These are phyloP conservation scores for Salix viminalis DNA, from an alignment of 345 rosid species.

Conservation along the genomic window DNA sequence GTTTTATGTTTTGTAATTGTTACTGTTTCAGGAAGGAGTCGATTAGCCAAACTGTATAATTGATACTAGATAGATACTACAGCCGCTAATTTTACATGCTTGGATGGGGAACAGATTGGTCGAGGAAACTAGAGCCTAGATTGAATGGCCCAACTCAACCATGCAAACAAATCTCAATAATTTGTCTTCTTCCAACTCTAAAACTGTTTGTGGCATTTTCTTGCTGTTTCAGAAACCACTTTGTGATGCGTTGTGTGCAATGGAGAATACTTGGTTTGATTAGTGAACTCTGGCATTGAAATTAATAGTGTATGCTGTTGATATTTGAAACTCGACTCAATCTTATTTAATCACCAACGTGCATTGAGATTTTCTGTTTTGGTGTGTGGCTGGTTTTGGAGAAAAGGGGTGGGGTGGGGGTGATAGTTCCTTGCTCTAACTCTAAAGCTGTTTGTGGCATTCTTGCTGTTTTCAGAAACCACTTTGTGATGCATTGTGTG, in stretches of 20 bases:
- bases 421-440: neutral
- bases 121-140: too few relatives aligned
- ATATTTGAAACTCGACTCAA: neutral
- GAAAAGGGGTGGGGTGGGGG: too few relatives aligned
- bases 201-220: slow-evolving; percentile 3
- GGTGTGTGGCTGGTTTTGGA: neutral
- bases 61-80: too few relatives aligned
- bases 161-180: too few relatives aligned
- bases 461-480: slow-evolving; percentile 39
- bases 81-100: too few relatives aligned
- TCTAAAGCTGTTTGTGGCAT: slow-evolving; percentile 6
- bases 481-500: slow-evolving; percentile 52
- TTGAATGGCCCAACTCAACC: too few relatives aligned
- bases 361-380: neutral
- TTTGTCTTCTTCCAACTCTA: neutral
- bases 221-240: slow-evolving; percentile 44
- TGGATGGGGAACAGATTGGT: too few relatives aligned
- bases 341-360: too few relatives aligned
- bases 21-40: neutral
- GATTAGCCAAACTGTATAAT: too few relatives aligned
- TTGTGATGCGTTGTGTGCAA: slow-evolving; percentile 46
- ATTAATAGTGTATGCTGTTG: neutral
- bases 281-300: too few relatives aligned
- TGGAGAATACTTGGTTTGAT: neutral
- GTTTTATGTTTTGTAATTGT: slow-evolving; percentile 1